Percentiles rank a stretch among this genome's conserved stretches.
These are phyloP conservation scores for Pontederia crassipes DNA, from an alignment of 176 grass and related monocot genomes.

Conservation along the genomic window DNA sequence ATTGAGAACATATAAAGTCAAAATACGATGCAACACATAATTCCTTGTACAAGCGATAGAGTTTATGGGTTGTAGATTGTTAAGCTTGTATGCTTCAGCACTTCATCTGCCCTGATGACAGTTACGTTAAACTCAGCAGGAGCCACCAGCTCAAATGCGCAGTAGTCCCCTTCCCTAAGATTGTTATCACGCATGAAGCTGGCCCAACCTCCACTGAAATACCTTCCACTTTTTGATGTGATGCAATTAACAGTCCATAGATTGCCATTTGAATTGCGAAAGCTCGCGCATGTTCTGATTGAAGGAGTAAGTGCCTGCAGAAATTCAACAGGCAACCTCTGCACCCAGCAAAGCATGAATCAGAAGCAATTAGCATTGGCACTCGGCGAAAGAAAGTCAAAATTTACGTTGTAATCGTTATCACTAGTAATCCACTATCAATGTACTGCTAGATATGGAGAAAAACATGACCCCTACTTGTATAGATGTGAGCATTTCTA, in stretches of 20 bases:
- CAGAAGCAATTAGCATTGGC: not conserved
- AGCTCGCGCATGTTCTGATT: not conserved
- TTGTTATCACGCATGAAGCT: constrained; percentile 2
- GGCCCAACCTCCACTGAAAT: constrained; percentile 8
- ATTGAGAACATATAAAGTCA: too few relatives aligned
- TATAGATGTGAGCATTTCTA: too few relatives aligned
- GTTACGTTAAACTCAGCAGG: too few relatives aligned
- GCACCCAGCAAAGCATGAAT: not conserved
- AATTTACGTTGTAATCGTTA: too few relatives aligned
- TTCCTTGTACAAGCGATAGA: too few relatives aligned
- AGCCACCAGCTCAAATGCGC: not conserved
- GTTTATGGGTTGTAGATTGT: too few relatives aligned
- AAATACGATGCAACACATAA: too few relatives aligned
- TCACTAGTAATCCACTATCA: too few relatives aligned
- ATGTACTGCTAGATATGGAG: too few relatives aligned
- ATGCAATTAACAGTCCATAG: constrained; percentile 11
- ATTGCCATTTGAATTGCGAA: constrained; percentile 6
- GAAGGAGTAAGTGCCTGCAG: not conserved
- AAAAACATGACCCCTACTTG: too few relatives aligned
- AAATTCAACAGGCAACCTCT: constrained; percentile 13
- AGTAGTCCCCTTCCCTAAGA: constrained; percentile 17
- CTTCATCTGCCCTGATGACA: too few relatives aligned
- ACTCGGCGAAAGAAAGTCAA: not conserved
- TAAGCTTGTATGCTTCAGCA: too few relatives aligned
- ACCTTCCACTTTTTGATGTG: not conserved